These are phyloP conservation scores for Cydonia oblonga DNA, from an alignment of 331 rosid genomes.

Conservation along the genomic window DNA sequence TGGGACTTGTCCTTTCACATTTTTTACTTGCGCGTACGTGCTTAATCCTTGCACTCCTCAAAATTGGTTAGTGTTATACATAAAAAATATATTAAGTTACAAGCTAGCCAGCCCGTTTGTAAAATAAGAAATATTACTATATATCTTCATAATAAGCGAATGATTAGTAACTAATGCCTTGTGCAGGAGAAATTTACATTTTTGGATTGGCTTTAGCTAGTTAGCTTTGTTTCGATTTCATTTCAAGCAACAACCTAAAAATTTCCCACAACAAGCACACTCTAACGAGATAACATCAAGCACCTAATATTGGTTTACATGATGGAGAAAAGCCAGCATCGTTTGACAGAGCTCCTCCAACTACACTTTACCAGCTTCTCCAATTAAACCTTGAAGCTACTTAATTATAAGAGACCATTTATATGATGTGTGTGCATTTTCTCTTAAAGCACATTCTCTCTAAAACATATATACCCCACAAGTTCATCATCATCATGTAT, in stretches of 20 bases:
- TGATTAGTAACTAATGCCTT: not conserved
- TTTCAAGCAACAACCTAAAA: conserved; percentile 23
- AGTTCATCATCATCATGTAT: not conserved
- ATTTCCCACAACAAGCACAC: not conserved
- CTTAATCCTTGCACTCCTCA: too few species aligned
- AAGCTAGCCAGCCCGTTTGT: not conserved
- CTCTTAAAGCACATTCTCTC: conserved; percentile 1
- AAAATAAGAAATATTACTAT: not conserved
- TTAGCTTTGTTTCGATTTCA: conserved; percentile 1
- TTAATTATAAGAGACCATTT: not conserved
- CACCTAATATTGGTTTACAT: conserved; percentile 6
- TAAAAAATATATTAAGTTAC: too few species aligned
- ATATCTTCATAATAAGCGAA: not conserved
- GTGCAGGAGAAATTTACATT: not conserved
- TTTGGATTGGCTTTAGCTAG: not conserved
- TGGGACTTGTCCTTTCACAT: too few species aligned
- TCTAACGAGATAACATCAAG: conserved; percentile 11
- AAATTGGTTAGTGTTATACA: too few species aligned
- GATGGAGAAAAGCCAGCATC: conserved; percentile 15
- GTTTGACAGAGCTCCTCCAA: not conserved
- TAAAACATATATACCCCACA: not conserved
- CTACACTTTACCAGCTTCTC: not conserved
- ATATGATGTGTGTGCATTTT: not conserved
- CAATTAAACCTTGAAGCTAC: not conserved
- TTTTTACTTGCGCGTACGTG: too few species aligned